Base-by-base conservation (phyloP, 2,329 filamentous ascomycete genomes). In the Pseudocercospora fuligena region DNA sequence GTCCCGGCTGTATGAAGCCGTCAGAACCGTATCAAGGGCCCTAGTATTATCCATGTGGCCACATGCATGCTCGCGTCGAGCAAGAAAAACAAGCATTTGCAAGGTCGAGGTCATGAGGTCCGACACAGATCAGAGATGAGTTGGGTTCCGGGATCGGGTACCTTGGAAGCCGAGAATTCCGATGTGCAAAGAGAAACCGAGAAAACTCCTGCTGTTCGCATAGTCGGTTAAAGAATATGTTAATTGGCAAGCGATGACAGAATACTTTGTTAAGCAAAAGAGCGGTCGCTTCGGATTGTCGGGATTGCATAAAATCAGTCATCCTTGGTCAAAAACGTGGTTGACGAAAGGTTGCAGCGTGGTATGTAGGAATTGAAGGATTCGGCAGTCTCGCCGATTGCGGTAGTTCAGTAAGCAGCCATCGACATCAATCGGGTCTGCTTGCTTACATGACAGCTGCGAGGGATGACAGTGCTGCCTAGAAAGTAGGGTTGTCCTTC, bases 361-460 rank as follows among this genome's bases (percentile, higher is more conserved):
- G 51, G 51, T 56, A 56, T 56, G 51, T 21, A 33, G 27, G 27
- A 27, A 56, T 56, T 11, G 51, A n/a, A 56, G 51, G 51, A 31
- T 31, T 56, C 51, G 51, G 51, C 51, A 56, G 16, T 33, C 27
- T 56, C 51, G 51, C 51, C 51, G 51, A 56, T 56, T 56, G 25
- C 51, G 51, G 51, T 33, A n/a, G 21, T 56, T 31, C 51, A 56
- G 51, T 56, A 56, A 56, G 51, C 51, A 56, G 51, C 51, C 51
- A 56, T 31, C 51, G 51, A 51, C 47, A 51, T 51, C 47, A 51
- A 51, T 19, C 47, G 23, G 47, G 21, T 51, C 47, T 51, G 51
- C 51, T 56, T 56, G 51, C 51, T 56, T 56, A 56, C 49, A 54
- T 56, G 51, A 56, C 51, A n/a, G 51, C 23, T 27, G 51, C 16